Evolutionary conservation across 768 basidiomycete genomes (phyloP).

Genomic region (Kwoniella mangroviensis): DNA sequence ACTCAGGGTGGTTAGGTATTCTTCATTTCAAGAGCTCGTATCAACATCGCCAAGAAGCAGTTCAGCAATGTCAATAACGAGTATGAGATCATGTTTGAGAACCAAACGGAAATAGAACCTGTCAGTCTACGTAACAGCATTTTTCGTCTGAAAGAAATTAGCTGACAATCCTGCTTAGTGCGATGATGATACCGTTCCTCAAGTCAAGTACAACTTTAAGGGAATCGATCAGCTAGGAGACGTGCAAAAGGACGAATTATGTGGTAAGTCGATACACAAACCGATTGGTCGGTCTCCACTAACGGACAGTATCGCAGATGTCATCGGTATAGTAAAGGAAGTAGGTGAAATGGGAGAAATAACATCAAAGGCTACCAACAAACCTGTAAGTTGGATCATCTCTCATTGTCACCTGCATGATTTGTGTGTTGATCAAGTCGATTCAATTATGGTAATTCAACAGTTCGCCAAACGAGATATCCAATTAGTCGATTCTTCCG

Average conservation of each 20-base stretch:
- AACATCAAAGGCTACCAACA: slow-evolving; percentile 72
- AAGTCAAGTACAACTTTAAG: slow-evolving; percentile 82
- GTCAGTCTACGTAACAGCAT: slow-evolving; percentile 54
- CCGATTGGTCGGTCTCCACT: not conserved
- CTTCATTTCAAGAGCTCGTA: slow-evolving; percentile 83
- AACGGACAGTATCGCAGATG: slow-evolving; percentile 64
- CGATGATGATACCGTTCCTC: slow-evolving; percentile 77
- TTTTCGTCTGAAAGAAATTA: not conserved
- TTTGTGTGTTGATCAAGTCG: slow-evolving; percentile 16
- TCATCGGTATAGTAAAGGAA: slow-evolving; percentile 84
- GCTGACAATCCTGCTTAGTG: slow-evolving; percentile 64
- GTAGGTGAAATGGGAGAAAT: slow-evolving; percentile 71
- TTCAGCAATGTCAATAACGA: slow-evolving; percentile 88
- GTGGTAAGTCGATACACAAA: slow-evolving; percentile 63
- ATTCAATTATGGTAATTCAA: not conserved
- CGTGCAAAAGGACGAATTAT: slow-evolving; percentile 76
- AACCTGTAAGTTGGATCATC: slow-evolving; percentile 62
- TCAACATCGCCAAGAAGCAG: slow-evolving; percentile 96
- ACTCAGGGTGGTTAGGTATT: slow-evolving; percentile 65
- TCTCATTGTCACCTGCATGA: not conserved
- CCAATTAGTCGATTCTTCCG: slow-evolving; percentile 80
- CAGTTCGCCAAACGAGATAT: slow-evolving; percentile 89
- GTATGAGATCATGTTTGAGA: slow-evolving; percentile 88
- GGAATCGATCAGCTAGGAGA: slow-evolving; percentile 68
- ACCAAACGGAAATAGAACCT: slow-evolving; percentile 81